phyloP scores from a whole-genome alignment of 129 eudicot species.

The Tagetes erecta region DNA sequence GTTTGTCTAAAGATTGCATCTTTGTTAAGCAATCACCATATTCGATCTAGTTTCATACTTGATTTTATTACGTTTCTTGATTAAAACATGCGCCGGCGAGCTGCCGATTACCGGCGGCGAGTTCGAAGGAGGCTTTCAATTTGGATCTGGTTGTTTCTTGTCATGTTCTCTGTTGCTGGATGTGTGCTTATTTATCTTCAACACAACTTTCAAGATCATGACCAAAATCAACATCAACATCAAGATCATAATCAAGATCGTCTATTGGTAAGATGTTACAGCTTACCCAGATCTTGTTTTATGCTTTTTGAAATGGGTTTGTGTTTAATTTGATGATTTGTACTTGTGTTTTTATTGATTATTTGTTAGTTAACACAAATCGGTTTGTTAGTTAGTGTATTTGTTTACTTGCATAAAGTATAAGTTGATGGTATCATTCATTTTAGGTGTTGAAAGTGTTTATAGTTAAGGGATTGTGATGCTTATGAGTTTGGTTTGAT shows the following conservation, averaged over 20 bases:
- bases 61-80: slow-evolving; percentile 15
- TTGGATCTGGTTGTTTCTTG: slow-evolving; percentile 85
- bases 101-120: slow-evolving; percentile 96
- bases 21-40: slow-evolving; percentile 6
- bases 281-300: neutral
- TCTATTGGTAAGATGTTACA: slow-evolving; percentile 40
- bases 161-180: slow-evolving; percentile 57
- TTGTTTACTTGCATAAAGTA: slow-evolving; percentile 1
- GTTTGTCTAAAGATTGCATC: slow-evolving; percentile 13
- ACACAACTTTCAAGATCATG: slow-evolving; percentile 43
- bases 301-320: neutral
- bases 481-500: neutral
- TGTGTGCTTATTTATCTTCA: slow-evolving; percentile 61
- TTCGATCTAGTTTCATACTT: slow-evolving; percentile 1
- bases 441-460: slow-evolving; percentile 14
- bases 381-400: neutral
- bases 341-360: neutral
- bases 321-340: neutral
- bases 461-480: neutral
- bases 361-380: neutral
- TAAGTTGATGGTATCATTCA: slow-evolving; percentile 13
- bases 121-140: slow-evolving; percentile 64
- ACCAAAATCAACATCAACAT: neutral
- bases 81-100: slow-evolving; percentile 82
- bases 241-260: slow-evolving; percentile 59